Percentiles rank a stretch among this genome's conserved stretches.
These are phyloP conservation scores for Malus asiatica DNA, from an alignment of 306 rosid genomes.

Conservation along the genomic window DNA sequence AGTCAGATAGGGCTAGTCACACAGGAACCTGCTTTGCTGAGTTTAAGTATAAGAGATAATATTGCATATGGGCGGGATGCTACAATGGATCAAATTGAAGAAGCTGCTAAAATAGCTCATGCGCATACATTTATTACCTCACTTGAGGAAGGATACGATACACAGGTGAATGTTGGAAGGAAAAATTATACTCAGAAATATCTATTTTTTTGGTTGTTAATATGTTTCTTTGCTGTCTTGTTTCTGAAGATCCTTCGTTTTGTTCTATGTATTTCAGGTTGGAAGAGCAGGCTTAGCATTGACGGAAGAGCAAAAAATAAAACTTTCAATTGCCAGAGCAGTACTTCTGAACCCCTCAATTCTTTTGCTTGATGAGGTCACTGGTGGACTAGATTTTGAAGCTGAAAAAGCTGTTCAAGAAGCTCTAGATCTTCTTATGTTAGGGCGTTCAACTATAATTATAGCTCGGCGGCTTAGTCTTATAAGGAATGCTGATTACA, in stretches of 20 bases:
- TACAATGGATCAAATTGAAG: conserved; percentile 88
- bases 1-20: conserved; percentile 98
- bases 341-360: conserved; percentile 95
- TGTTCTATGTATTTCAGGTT: conserved; percentile 54
- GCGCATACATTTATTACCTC: conserved; percentile 97
- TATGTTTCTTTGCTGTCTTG: not conserved
- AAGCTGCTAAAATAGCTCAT: conserved; percentile 99
- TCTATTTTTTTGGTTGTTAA: conserved; percentile 1
- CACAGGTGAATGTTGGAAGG: conserved; percentile 63
- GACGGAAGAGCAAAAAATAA: conserved; percentile 93
- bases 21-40: conserved; percentile 96
- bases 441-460: conserved; percentile 95
- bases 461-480: conserved; percentile 99
- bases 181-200: not conserved
- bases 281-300: conserved; percentile 87
- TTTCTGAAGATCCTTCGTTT: conserved; percentile 2
- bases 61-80: conserved; percentile 98
- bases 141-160: conserved; percentile 71
- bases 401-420: conserved; percentile 98
- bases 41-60: conserved; percentile 95
- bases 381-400: conserved; percentile 99
- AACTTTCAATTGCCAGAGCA: conserved; percentile 96
- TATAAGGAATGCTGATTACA: conserved; percentile 94
- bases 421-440: conserved; percentile 93
- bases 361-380: conserved; percentile 96